Evolutionary conservation across 2,329 filamentous ascomycete species (phyloP), one percentile per base, ranked within the genome.

Genomic region (Penicillium sp.): DNA sequence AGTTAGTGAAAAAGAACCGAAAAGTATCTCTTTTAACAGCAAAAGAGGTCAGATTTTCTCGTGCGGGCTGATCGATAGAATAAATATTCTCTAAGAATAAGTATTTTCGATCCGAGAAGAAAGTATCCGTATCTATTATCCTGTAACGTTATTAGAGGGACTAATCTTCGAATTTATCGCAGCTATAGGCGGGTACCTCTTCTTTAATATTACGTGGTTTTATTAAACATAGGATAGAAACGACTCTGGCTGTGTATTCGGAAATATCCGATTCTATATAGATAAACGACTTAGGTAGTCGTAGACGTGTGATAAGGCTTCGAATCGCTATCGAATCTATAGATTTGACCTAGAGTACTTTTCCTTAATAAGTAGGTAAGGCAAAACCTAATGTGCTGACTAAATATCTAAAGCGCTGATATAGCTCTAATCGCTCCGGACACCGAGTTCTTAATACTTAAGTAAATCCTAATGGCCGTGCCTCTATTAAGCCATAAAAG

Each of bases 1-100:
- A 33, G 9, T 33, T 7, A 22, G 22, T 22, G 13, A 7, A 55
- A 37, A 60, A 60, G 3, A 35, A 52, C 31, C 31, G 44, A 10
- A 60, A 57, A 11, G 57, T 54, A 22, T 60, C 44, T 3, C 55
- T 42, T 27, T 60, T 60, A 2, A 60, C 55, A 4, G 48, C 48
- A 31, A 57, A 60, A 3, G 51, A 55, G 3, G 55, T 57, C 26
- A 60, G 49, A 7, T 21, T 52, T 11, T 35, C 51, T 3, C 37
- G 37, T 13, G 51, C 19, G 42, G 21, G 3, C 2, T 60, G 16
- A 35, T 57, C 45, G 1, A 8, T 1, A 2, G 43, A 43, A 31
- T 64, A 62, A 14, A 64, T 51, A 47, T 62, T 44, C 7, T 53
- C 13, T 13, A 64, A 31, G 33, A 64, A 64, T n/a, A 64, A 35